Percentiles rank a stretch among this genome's conserved stretches.
These are phyloP conservation scores for Geranium rotundifolium DNA, from an alignment of 345 rosid genomes.

Conservation along the genomic window DNA sequence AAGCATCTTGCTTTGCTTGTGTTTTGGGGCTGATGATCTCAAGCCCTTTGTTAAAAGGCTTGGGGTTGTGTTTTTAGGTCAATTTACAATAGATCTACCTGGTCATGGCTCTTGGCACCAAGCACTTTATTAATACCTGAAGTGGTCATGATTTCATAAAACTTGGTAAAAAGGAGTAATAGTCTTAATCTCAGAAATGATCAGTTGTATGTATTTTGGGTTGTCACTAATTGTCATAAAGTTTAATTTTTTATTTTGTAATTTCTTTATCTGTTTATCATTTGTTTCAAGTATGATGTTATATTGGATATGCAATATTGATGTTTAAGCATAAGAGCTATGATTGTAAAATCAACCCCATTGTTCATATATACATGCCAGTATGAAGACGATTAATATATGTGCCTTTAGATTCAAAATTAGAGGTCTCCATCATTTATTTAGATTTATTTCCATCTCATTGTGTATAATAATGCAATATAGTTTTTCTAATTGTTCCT, in stretches of 20 bases:
- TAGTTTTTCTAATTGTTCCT: slow-evolving; percentile 12
- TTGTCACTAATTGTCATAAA: too few relatives aligned
- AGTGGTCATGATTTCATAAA: neutral
- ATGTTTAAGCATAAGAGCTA: neutral
- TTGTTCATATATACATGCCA: neutral
- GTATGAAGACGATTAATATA: neutral
- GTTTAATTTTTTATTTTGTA: too few relatives aligned
- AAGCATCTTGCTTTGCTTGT: too few relatives aligned
- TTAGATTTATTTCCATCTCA: neutral
- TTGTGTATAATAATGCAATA: neutral
- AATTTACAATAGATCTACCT: neutral
- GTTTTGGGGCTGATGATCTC: neutral
- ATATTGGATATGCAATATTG: neutral
- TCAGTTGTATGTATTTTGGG: neutral
- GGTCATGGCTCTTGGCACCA: neutral
- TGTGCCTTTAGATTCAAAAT: neutral
- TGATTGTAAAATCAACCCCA: neutral
- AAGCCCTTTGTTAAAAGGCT: neutral
- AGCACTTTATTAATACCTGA: neutral
- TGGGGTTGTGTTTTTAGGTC: neutral
- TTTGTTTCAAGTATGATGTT: neutral
- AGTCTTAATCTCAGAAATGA: neutral
- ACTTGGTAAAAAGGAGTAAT: neutral
- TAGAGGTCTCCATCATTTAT: neutral
- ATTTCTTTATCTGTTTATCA: neutral